Conservation (phyloP, 768 basidiomycete genomes). For the Exidia glandulosa region DNA sequence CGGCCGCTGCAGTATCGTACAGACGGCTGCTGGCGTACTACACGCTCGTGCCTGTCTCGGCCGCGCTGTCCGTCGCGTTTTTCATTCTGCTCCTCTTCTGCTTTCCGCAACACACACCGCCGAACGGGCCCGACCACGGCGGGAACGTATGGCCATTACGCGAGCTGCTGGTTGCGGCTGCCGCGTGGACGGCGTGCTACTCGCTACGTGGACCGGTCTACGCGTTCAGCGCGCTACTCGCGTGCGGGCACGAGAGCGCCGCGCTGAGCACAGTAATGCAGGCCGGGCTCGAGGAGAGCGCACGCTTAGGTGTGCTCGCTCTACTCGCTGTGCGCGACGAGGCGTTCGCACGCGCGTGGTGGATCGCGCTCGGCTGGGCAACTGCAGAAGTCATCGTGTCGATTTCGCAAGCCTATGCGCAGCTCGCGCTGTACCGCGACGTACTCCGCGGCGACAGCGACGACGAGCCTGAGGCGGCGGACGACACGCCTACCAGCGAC, state of each 20-base stretch:
- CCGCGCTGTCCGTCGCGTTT: conserved; percentile 7
- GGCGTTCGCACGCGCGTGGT: conserved; percentile 63
- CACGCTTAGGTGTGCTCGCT: conserved; percentile 45
- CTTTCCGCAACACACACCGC: conserved; percentile 21
- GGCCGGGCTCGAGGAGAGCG: conserved; percentile 37
- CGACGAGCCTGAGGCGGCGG: conserved; percentile 11
- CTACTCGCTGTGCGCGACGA: conserved; percentile 35
- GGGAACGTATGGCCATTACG: conserved; percentile 36
- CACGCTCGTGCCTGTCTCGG: conserved; percentile 46
- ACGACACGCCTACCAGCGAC: background rate
- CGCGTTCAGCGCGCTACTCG: conserved; percentile 19
- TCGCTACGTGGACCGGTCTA: conserved; percentile 40
- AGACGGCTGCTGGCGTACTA: conserved; percentile 42
- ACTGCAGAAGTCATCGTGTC: conserved; percentile 54
- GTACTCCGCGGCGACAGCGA: conserved; percentile 43
- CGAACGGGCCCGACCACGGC: conserved; percentile 33
- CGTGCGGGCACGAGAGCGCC: conserved; percentile 23
- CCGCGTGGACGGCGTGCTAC: conserved; percentile 51
- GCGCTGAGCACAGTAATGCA: conserved; percentile 33
- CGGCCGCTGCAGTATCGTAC: conserved; percentile 45
- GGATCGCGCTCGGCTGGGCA: conserved; percentile 69
- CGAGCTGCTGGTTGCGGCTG: conserved; percentile 48
- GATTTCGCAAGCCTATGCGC: conserved; percentile 60
- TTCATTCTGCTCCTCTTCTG: conserved; percentile 32
- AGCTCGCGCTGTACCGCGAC: conserved; percentile 55